phyloP scores from a whole-genome alignment of 352 stramenopile genomes.

The Albugo candida region DNA sequence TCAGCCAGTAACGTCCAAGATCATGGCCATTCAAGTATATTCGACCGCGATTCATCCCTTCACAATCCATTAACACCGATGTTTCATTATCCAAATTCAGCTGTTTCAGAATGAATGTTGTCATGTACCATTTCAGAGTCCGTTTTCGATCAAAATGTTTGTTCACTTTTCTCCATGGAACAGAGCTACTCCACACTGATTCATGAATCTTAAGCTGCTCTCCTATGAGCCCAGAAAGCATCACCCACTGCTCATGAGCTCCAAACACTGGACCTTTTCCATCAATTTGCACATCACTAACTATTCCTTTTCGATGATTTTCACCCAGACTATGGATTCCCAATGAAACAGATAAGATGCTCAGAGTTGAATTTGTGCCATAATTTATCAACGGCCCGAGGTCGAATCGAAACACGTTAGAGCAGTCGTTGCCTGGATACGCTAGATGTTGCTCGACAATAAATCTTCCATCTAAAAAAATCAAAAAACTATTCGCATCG shows the following conservation, averaged over 20 bases:
- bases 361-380: constrained; percentile 13
- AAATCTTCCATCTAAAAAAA: constrained; percentile 24
- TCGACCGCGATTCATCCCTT: constrained; percentile 33
- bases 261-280: constrained; percentile 12
- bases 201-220: constrained; percentile 42
- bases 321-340: constrained; percentile 30
- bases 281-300: constrained; percentile 24
- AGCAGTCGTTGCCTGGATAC: constrained; percentile 32
- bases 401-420: constrained; percentile 20
- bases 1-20: constrained; percentile 46
- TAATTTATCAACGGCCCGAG: constrained; percentile 12
- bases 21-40: constrained; percentile 45
- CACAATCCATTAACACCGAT: constrained; percentile 34
- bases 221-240: constrained; percentile 36
- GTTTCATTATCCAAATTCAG: not conserved
- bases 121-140: constrained; percentile 33
- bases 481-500: constrained; percentile 29
- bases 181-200: constrained; percentile 21
- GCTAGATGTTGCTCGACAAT: constrained; percentile 15
- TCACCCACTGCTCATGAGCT: constrained; percentile 16
- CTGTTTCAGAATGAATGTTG: constrained; percentile 17
- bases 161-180: constrained; percentile 19
- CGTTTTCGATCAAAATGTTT: constrained; percentile 3
- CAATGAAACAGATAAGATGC: constrained; percentile 33
- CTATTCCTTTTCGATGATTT: constrained; percentile 37